Evolutionary conservation across 352 stramenopile genomes (phyloP).

Genomic region (Pythium monospermum): DNA sequence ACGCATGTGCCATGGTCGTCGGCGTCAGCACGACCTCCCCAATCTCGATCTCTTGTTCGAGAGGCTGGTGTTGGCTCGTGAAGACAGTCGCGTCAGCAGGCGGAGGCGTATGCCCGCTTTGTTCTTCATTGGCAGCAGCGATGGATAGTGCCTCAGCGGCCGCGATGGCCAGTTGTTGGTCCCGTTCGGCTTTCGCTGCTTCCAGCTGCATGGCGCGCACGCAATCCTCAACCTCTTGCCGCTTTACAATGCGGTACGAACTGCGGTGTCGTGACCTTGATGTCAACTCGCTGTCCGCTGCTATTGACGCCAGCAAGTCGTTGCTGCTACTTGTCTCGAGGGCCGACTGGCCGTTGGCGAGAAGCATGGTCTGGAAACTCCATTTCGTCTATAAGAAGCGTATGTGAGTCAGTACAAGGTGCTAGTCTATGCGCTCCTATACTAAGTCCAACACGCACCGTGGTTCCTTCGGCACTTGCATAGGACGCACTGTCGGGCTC

Average conservation of each 20-base stretch:
- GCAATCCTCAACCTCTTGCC: conserved; percentile 29
- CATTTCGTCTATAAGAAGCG: conserved; percentile 28
- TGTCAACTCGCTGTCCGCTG: conserved; percentile 20
- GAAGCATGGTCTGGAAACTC: conserved; percentile 45
- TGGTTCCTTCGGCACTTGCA: no score
- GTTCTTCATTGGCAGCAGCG: background rate
- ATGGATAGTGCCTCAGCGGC: background rate
- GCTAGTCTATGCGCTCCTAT: no score
- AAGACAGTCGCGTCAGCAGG: background rate
- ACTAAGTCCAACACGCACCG: no score
- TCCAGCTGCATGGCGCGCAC: conserved; percentile 14
- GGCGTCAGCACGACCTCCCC: conserved; percentile 9
- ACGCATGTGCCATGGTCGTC: conserved; percentile 31
- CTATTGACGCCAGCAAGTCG: conserved; percentile 28
- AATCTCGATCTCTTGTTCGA: conserved; percentile 1
- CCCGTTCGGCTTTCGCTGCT: background rate
- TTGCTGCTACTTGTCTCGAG: conserved; percentile 24
- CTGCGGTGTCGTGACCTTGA: conserved; percentile 20
- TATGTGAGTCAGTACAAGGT: no score
- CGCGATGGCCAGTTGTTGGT: no score
- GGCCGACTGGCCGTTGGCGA: conserved; percentile 36
- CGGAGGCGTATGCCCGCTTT: background rate
- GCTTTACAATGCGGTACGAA: conserved; percentile 45
- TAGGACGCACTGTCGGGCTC: no score
- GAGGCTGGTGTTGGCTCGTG: background rate